Evolutionary conservation across 176 grass and related monocot genomes (phyloP).

Genomic region (Neostapfia colusana): DNA sequence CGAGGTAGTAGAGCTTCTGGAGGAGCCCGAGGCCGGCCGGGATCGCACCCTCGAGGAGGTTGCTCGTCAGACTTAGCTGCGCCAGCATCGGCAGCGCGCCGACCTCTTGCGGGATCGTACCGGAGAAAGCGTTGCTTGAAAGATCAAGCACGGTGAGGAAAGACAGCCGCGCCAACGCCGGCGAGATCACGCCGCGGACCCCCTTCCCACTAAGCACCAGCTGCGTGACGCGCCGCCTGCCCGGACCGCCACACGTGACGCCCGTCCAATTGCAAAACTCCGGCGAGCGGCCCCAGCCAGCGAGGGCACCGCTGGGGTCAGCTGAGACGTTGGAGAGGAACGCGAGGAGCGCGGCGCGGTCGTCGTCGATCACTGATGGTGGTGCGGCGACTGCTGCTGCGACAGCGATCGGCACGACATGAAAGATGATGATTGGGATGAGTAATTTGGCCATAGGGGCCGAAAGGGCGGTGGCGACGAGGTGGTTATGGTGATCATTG

Average conservation of each 20-base stretch:
- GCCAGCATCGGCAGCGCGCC: conserved; percentile 40
- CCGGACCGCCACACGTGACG: conserved; percentile 38
- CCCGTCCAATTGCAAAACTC: conserved; percentile 56
- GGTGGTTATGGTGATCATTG: conserved; percentile 42
- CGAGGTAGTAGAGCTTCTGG: conserved; percentile 51
- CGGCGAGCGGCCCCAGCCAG: no score
- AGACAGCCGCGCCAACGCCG: conserved; percentile 42
- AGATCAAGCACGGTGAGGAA: conserved; percentile 60
- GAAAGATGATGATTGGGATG: conserved; percentile 48
- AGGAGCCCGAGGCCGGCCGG: conserved; percentile 61
- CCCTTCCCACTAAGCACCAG: conserved; percentile 43
- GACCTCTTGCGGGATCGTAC: conserved; percentile 52
- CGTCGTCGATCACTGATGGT: conserved; percentile 15
- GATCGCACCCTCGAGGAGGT: conserved; percentile 55
- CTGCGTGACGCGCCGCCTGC: conserved; percentile 38
- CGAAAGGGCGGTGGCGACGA: conserved; percentile 7
- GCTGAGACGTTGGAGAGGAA: conserved; percentile 47
- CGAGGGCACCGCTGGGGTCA: no score
- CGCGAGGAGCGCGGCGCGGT: conserved; percentile 47
- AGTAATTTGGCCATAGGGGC: conserved; percentile 34
- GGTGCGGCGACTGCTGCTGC: background rate
- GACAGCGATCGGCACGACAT: conserved; percentile 35
- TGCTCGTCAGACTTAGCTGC: conserved; percentile 64
- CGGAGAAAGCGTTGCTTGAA: conserved; percentile 52
- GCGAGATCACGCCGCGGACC: conserved; percentile 52